Evolutionary conservation across 345 rosid genomes (phyloP).

Genomic region (Euphorbia peplus): DNA sequence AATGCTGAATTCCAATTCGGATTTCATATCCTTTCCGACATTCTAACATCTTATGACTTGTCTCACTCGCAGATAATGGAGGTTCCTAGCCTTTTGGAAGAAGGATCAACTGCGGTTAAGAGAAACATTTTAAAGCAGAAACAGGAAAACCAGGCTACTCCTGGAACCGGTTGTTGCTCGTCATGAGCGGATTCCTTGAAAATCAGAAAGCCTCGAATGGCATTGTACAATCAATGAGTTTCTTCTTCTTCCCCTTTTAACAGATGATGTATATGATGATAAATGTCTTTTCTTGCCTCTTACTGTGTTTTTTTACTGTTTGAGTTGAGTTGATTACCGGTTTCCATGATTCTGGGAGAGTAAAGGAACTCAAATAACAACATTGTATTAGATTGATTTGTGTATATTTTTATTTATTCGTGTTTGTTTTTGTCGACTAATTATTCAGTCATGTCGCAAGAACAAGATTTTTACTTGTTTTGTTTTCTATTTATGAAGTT

Average conservation of each 20-base stretch:
- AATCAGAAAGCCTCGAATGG: background rate
- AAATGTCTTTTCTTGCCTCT: conserved; percentile 8
- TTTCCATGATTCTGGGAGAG: background rate
- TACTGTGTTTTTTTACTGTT: conserved; percentile 3
- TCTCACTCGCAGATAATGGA: conserved; percentile 67
- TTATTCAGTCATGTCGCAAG: conserved; percentile 8
- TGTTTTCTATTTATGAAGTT: conserved; percentile 12
- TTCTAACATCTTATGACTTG: conserved; percentile 4
- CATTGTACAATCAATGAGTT: conserved; percentile 13
- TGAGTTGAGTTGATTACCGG: conserved; percentile 15
- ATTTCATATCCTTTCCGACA: background rate
- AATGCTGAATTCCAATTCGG: too few relatives aligned
- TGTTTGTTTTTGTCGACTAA: conserved; percentile 13
- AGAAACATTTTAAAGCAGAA: conserved; percentile 69
- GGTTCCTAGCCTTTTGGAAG: conserved; percentile 85
- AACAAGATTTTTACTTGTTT: conserved; percentile 6
- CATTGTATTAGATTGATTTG: conserved; percentile 15
- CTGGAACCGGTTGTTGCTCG: conserved; percentile 50
- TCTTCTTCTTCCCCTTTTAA: background rate
- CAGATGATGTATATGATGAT: conserved; percentile 20
- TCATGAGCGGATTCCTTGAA: conserved; percentile 15
- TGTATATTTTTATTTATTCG: conserved; percentile 16
- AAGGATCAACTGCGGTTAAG: conserved; percentile 74
- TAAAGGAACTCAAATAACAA: conserved; percentile 12
- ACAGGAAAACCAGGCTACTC: conserved; percentile 44